phyloP scores from a whole-genome alignment of 2,329 filamentous ascomycete species.

The Orbilia blumenaviensis region DNA sequence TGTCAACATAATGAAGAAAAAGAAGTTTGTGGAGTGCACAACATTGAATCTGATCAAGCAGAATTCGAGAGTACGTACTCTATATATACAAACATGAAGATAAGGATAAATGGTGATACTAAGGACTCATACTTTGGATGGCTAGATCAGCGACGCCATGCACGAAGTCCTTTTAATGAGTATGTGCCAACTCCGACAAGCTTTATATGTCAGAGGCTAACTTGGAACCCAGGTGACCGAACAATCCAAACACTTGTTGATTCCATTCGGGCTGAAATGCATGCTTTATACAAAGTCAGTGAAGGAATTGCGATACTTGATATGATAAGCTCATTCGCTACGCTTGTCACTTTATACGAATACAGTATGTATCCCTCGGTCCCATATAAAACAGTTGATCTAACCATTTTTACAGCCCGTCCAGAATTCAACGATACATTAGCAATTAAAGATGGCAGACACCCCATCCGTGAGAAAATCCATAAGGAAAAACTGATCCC shows the following conservation, averaged over 20 bases:
- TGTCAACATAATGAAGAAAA: conserved; percentile 78
- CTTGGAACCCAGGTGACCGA: conserved; percentile 66
- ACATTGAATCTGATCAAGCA: conserved; percentile 84
- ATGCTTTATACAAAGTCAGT: conserved; percentile 80
- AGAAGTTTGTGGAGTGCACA: conserved; percentile 83
- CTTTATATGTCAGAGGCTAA: not conserved
- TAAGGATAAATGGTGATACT: too few relatives aligned
- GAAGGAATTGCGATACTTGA: conserved; percentile 88
- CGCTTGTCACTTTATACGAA: conserved; percentile 73
- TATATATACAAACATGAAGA: not conserved
- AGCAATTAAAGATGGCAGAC: conserved; percentile 77
- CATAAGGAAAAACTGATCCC: conserved; percentile 77
- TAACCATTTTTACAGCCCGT: conserved; percentile 61
- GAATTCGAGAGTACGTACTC: conserved; percentile 63
- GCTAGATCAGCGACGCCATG: conserved; percentile 79
- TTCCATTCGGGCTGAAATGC: conserved; percentile 75
- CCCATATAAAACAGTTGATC: not conserved
- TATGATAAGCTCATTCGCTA: conserved; percentile 77
- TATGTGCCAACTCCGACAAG: conserved; percentile 51
- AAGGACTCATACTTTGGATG: conserved; percentile 56
- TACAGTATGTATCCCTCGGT: conserved; percentile 62
- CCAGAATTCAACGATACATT: conserved; percentile 75
- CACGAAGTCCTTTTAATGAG: conserved; percentile 85
- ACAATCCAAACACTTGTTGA: conserved; percentile 76
- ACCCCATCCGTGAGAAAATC: conserved; percentile 80